phyloP scores from a whole-genome alignment of 2,329 filamentous ascomycete species.

The Penicillium psychrosexuale region DNA sequence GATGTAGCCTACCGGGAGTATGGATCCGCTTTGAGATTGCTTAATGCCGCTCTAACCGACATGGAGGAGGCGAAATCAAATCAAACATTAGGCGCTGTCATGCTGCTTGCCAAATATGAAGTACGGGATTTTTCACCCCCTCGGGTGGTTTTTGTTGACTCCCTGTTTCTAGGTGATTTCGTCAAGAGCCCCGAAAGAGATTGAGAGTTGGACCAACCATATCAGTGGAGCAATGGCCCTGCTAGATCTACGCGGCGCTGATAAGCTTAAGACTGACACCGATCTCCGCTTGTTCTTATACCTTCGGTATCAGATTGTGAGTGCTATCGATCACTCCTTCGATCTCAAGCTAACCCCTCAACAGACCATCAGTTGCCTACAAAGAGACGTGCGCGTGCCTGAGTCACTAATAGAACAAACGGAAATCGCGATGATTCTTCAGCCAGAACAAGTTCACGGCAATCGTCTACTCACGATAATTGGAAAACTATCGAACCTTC shows the following conservation, averaged over 20 bases:
- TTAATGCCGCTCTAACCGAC: conserved; percentile 34
- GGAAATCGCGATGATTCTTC: conserved; percentile 29
- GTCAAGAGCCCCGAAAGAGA: conserved; percentile 45
- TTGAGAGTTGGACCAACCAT: conserved; percentile 56
- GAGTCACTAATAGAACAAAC: conserved; percentile 33
- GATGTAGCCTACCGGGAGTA: conserved; percentile 54
- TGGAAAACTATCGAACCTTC: conserved; percentile 32
- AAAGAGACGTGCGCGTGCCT: conserved; percentile 32
- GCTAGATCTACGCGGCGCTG: conserved; percentile 45
- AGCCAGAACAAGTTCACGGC: conserved; percentile 28
- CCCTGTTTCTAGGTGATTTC: conserved; percentile 33
- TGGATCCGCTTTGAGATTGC: conserved; percentile 50
- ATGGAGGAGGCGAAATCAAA: conserved; percentile 36
- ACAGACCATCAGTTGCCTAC: conserved; percentile 39
- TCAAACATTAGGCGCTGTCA: conserved; percentile 52
- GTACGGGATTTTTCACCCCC: conserved; percentile 36
- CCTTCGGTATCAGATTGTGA: conserved; percentile 56
- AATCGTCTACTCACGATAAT: conserved; percentile 31
- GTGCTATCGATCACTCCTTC: conserved; percentile 10
- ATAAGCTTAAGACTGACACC: conserved; percentile 41
- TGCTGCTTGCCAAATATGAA: conserved; percentile 62
- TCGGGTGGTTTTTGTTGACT: background rate
- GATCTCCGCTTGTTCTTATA: conserved; percentile 55
- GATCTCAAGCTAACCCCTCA: conserved; percentile 4
- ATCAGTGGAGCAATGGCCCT: conserved; percentile 59